Base-by-base conservation (phyloP, 768 basidiomycete species). In the Suillus placidus region DNA sequence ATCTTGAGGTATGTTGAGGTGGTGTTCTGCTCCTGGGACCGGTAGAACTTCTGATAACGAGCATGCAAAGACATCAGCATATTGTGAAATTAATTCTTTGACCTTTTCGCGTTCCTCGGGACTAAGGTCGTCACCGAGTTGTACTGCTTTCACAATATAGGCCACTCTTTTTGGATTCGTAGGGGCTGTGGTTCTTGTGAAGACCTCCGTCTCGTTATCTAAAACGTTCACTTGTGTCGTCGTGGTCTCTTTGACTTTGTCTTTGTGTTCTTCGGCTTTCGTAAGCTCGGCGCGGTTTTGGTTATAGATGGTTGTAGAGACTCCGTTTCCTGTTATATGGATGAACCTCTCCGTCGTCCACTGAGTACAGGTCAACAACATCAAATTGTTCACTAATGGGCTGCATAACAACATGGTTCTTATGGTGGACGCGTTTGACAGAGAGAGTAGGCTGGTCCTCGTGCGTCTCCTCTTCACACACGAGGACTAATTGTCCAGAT, bases 61-160 rank as follows among this genome's bases (percentile, higher is more conserved):
- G 6, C 83, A 69, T 3, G 81, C 80, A 60, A 82, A 84, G 35
- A 76, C 70, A 64, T 83, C 80, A 0, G 82, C 80, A 62, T 72
- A 81, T 47, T 74, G 61, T 0, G 12, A 45, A 0, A 83, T 35
- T 1, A 82, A 9, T 37, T 37, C 37, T 10, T 37, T 37, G 62
- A 81, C 78, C 4, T 10, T 20, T 4, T 68, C 62, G 60, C 82
- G 66, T 6, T 66, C 67, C 1, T 63, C 38, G 0, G 71, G 66
- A 2, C 30, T 45, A 0, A 83, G 61, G 58, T 82, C 78, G 0
- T 32, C 12, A 0, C 81, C 81, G 1, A 81, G 69, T 3, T 61
- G 61, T 13, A 77, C 64, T n/a, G 54, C 60, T 3, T 62, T 23
- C 2, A 75, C 52, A 1, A 78, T 69, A 18, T 68, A 60, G n/a